A percentile compares a stretch with the other conserved stretches of the same genome.
Evolutionary conservation across 495 filamentous ascomycete species (phyloP).

Genomic region (Achaetomiella virescens): DNA sequence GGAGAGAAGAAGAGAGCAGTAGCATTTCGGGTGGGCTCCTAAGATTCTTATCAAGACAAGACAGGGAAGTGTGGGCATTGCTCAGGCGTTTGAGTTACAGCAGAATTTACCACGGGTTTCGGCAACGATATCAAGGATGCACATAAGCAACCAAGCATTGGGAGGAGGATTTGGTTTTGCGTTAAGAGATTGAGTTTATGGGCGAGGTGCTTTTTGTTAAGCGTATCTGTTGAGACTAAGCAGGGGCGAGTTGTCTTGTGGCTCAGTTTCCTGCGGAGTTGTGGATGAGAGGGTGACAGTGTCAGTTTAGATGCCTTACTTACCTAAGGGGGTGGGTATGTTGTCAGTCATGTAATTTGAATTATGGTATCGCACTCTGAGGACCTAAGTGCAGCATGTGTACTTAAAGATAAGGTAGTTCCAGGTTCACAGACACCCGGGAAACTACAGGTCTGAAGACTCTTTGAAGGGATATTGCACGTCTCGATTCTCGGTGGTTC

Average conservation of each 20-base stretch:
- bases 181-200: background rate
- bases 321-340: background rate
- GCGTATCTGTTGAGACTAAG: conserved; percentile 1
- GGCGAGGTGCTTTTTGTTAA: background rate
- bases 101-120: conserved; percentile 10
- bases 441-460: too few relatives aligned
- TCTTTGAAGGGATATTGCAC: too few relatives aligned
- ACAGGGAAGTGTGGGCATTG: conserved; percentile 14
- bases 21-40: too few relatives aligned
- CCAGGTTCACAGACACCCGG: too few relatives aligned
- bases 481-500: too few relatives aligned
- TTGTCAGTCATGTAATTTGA: background rate
- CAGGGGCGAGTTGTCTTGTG: background rate
- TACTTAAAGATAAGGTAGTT: background rate
- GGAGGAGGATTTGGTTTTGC: background rate
- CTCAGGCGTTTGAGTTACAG: conserved; percentile 22
- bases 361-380: background rate
- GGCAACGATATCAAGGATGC: conserved; percentile 1
- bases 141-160: conserved; percentile 2
- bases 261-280: background rate
- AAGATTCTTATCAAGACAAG: background rate
- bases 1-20: conserved; percentile 1
- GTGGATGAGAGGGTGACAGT: background rate
- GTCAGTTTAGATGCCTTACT: background rate
- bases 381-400: background rate